phyloP scores from a whole-genome alignment of 176 grass and related monocot genomes.

The Carex pumila region DNA sequence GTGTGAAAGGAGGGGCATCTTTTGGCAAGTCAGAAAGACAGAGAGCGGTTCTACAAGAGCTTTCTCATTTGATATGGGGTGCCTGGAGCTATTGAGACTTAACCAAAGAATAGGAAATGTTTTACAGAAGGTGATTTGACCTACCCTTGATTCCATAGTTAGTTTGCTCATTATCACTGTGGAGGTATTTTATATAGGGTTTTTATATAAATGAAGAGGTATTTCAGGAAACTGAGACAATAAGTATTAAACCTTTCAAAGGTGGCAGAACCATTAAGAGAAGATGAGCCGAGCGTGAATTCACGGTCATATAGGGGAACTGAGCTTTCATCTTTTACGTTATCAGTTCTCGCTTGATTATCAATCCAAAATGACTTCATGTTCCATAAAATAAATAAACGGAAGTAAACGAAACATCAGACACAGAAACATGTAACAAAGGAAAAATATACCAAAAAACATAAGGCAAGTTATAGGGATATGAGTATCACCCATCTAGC shows the following conservation, averaged over 20 bases:
- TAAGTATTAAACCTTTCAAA: slow-evolving; percentile 47
- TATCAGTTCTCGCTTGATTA: slow-evolving; percentile 61
- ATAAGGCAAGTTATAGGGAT: not conserved
- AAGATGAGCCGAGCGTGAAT: slow-evolving; percentile 60
- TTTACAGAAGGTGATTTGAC: not conserved
- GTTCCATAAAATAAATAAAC: slow-evolving; percentile 17
- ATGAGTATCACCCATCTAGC: not conserved
- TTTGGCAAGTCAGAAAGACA: not conserved
- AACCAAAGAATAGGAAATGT: not conserved
- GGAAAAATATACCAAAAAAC: not conserved
- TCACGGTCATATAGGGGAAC: slow-evolving; percentile 81
- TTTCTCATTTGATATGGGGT: not conserved
- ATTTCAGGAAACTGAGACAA: slow-evolving; percentile 13
- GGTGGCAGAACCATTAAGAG: slow-evolving; percentile 62
- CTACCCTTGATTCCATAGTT: not conserved
- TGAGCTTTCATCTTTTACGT: slow-evolving; percentile 38
- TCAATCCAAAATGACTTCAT: slow-evolving; percentile 89
- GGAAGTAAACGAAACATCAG: slow-evolving; percentile 2
- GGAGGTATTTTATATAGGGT: not conserved
- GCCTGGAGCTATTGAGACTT: not conserved
- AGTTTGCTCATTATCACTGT: not conserved
- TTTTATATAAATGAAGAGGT: not conserved
- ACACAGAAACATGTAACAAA: slow-evolving; percentile 17
- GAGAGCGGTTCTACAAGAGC: not conserved
- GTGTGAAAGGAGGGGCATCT: not conserved